A percentile compares a stretch with the other conserved stretches of the same genome.
phyloP scores from a whole-genome alignment of 2,329 filamentous ascomycete genomes.

The Drechmeria coniospora region DNA sequence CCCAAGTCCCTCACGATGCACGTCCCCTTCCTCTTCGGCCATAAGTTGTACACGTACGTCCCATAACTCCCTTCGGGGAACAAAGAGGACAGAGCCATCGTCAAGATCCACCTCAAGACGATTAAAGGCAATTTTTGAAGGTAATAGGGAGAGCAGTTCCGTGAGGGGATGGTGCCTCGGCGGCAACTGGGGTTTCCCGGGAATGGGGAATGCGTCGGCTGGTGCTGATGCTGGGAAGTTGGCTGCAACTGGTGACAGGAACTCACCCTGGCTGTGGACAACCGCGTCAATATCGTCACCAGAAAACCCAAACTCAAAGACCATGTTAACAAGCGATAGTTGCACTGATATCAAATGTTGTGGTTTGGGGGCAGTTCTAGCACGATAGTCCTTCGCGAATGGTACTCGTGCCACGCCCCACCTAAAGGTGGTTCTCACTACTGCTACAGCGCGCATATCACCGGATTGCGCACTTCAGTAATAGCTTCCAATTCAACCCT shows the following conservation, averaged over 20 bases:
- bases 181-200: slow-evolving; percentile 43
- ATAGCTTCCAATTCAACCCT: too few species aligned
- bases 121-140: slow-evolving; percentile 59
- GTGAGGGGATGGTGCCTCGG: slow-evolving; percentile 34
- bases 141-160: slow-evolving; percentile 41
- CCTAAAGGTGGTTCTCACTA: too few species aligned
- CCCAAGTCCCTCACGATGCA: slow-evolving; percentile 34
- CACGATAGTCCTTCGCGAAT: too few species aligned
- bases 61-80: slow-evolving; percentile 67
- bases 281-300: too few species aligned
- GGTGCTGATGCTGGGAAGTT: slow-evolving; percentile 10
- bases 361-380: too few species aligned
- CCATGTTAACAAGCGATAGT: too few species aligned
- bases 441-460: too few species aligned
- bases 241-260: neutral
- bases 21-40: slow-evolving; percentile 45
- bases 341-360: too few species aligned
- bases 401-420: too few species aligned
- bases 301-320: too few species aligned
- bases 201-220: slow-evolving; percentile 42
- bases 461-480: too few species aligned
- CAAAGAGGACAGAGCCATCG: slow-evolving; percentile 31
- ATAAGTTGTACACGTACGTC: slow-evolving; percentile 71
- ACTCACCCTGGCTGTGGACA: too few species aligned
- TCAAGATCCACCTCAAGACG: slow-evolving; percentile 43